A percentile compares a stretch with the other conserved stretches of the same genome.
phyloP scores from a whole-genome alignment of 768 basidiomycete species.

The Lactarius evosmus region DNA sequence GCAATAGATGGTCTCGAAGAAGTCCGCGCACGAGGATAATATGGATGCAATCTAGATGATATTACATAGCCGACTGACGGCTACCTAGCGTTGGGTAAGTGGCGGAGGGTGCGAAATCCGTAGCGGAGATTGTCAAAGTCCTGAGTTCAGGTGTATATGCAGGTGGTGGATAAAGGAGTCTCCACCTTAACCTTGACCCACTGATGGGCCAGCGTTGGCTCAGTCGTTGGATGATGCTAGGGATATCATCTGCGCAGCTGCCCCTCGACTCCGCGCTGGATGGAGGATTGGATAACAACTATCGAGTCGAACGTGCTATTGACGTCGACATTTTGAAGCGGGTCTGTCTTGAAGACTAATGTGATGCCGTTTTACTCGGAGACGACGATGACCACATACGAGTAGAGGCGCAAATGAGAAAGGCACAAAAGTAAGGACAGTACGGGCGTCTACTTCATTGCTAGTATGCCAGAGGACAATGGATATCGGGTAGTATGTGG shows the following conservation, averaged over 20 bases:
- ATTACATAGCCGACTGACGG: constrained; percentile 1
- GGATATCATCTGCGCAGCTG: constrained; percentile 91
- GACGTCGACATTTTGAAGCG: constrained; percentile 95
- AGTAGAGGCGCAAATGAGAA: constrained; percentile 86
- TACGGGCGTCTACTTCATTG: constrained; percentile 89
- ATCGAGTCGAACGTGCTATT: constrained; percentile 97
- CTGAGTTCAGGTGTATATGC: constrained; percentile 16
- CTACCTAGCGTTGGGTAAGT: not conserved
- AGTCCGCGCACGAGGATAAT: constrained; percentile 7
- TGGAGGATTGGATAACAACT: constrained; percentile 94
- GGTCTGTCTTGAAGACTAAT: constrained; percentile 98
- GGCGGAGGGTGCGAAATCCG: not conserved
- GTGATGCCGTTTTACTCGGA: constrained; percentile 98
- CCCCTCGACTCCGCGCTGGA: constrained; percentile 94
- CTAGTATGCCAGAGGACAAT: constrained; percentile 81
- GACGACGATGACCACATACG: constrained; percentile 95
- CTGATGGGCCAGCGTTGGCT: too few relatives aligned
- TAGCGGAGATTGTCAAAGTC: not conserved
- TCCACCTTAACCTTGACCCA: constrained; percentile 95
- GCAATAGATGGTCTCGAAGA: constrained; percentile 3
- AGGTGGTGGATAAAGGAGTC: constrained; percentile 62
- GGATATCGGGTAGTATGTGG: constrained; percentile 85
- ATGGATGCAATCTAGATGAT: not conserved
- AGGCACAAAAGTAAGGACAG: constrained; percentile 97
- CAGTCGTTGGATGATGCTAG: constrained; percentile 92